phyloP scores from a whole-genome alignment of 2,329 filamentous ascomycete genomes.

The Talaromyces sp. region DNA sequence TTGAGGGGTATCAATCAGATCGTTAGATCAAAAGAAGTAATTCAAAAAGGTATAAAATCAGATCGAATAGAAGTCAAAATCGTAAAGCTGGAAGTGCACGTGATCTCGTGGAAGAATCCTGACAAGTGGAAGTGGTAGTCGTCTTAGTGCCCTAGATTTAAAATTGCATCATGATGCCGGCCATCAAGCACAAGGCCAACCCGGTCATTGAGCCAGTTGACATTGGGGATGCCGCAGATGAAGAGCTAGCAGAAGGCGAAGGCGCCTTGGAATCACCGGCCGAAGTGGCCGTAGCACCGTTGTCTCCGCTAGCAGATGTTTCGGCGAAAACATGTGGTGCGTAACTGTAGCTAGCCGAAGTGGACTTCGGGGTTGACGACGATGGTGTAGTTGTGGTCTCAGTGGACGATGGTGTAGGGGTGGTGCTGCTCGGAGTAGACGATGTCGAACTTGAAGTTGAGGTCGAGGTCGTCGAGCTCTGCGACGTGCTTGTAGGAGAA shows the following conservation, averaged over 20 bases:
- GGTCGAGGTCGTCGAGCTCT: conserved; percentile 18
- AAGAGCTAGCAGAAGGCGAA: not conserved
- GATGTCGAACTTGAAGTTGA: conserved; percentile 18
- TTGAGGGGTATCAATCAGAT: conserved; percentile 16
- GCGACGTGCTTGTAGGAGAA: conserved; percentile 18
- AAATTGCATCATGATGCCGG: conserved; percentile 14
- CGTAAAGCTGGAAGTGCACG: conserved; percentile 9
- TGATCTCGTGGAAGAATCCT: conserved; percentile 13
- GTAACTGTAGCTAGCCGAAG: conserved; percentile 26
- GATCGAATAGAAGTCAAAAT: conserved; percentile 2
- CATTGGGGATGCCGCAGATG: conserved; percentile 10
- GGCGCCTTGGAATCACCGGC: not conserved
- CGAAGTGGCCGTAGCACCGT: not conserved
- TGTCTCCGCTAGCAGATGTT: conserved; percentile 4
- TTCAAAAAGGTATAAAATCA: not conserved
- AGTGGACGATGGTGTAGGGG: conserved; percentile 2
- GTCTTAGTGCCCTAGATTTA: not conserved
- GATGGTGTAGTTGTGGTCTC: conserved; percentile 8
- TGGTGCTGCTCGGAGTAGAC: conserved; percentile 12
- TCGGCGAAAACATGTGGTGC: conserved; percentile 26
- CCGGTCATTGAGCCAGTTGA: conserved; percentile 12
- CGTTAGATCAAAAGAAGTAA: conserved; percentile 15
- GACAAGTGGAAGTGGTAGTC: not conserved
- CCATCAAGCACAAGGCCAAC: conserved; percentile 10
- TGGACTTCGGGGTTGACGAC: conserved; percentile 10